Evolutionary conservation across 129 eudicot genomes (phyloP).

Genomic region (Flaveria bidentis): DNA sequence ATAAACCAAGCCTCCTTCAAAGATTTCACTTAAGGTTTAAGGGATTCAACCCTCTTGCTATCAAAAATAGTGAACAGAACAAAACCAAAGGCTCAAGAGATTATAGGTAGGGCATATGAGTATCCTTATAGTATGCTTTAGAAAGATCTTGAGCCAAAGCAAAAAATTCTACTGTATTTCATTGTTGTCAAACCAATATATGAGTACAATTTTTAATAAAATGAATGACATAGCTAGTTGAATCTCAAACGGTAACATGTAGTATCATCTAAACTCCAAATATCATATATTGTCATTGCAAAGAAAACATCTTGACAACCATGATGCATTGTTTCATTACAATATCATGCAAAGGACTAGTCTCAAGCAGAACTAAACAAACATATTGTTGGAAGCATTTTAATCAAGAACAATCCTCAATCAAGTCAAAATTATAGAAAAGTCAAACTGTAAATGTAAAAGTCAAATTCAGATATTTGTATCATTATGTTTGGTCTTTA

Average conservation of each 20-base stretch:
- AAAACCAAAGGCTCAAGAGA: constrained; percentile 17
- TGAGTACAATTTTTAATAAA: neutral
- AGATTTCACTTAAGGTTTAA: constrained; percentile 34
- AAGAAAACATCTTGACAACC: no score
- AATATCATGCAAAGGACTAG: no score
- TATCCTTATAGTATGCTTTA: neutral
- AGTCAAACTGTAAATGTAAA: no score
- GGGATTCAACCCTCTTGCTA: constrained; percentile 24
- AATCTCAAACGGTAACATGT: no score
- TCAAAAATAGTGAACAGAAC: neutral
- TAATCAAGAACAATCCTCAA: no score
- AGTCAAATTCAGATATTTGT: neutral
- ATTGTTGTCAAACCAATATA: neutral
- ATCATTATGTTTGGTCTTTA: neutral
- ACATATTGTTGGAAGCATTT: no score
- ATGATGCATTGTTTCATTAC: no score
- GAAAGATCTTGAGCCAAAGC: neutral
- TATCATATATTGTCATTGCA: no score
- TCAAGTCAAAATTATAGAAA: no score
- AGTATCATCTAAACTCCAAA: constrained; percentile 5
- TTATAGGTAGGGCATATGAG: neutral
- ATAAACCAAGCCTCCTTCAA: constrained; percentile 32
- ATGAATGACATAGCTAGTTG: no score
- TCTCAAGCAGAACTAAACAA: no score
- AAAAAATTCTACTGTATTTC: neutral